These are phyloP conservation scores for Cercospora sp. DNA, from an alignment of 2,329 filamentous ascomycete genomes.

Conservation along the genomic window DNA sequence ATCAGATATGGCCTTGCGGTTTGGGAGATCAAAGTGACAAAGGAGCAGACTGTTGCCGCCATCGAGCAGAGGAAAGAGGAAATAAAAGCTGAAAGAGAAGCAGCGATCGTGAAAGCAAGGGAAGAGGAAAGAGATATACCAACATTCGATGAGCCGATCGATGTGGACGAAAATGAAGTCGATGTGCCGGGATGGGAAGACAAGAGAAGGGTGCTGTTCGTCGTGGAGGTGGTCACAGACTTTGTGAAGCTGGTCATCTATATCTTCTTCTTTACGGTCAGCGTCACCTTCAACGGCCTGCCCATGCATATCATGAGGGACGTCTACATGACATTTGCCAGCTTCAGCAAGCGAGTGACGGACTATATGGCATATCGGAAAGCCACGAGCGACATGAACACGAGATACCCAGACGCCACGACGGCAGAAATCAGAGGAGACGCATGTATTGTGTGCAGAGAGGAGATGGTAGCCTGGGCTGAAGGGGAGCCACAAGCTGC, in stretches of 20 bases:
- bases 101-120: slow-evolving; percentile 41
- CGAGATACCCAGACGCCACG: slow-evolving; percentile 84
- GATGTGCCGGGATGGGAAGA: slow-evolving; percentile 96
- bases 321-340: slow-evolving; percentile 88
- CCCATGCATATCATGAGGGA: slow-evolving; percentile 97
- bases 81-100: slow-evolving; percentile 56
- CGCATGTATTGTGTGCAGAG: slow-evolving; percentile 95
- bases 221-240: slow-evolving; percentile 76
- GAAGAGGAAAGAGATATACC: slow-evolving; percentile 40
- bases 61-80: slow-evolving; percentile 68
- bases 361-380: slow-evolving; percentile 88
- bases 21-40: slow-evolving; percentile 72
- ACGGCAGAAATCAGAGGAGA: slow-evolving; percentile 79
- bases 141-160: slow-evolving; percentile 61
- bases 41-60: slow-evolving; percentile 69
- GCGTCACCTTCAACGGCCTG: slow-evolving; percentile 89
- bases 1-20: slow-evolving; percentile 77
- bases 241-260: slow-evolving; percentile 90
- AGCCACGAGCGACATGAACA: slow-evolving; percentile 91
- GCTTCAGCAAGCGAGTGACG: slow-evolving; percentile 84
- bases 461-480: slow-evolving; percentile 86
- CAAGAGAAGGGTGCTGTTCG: slow-evolving; percentile 90
- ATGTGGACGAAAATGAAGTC: slow-evolving; percentile 88
- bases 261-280: slow-evolving; percentile 85
- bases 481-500: slow-evolving; percentile 33